Percentiles rank a stretch among this genome's conserved stretches.
Evolutionary conservation across 192 early-diverging fungal genomes (phyloP).

Genomic region (Coemansia reversa): DNA sequence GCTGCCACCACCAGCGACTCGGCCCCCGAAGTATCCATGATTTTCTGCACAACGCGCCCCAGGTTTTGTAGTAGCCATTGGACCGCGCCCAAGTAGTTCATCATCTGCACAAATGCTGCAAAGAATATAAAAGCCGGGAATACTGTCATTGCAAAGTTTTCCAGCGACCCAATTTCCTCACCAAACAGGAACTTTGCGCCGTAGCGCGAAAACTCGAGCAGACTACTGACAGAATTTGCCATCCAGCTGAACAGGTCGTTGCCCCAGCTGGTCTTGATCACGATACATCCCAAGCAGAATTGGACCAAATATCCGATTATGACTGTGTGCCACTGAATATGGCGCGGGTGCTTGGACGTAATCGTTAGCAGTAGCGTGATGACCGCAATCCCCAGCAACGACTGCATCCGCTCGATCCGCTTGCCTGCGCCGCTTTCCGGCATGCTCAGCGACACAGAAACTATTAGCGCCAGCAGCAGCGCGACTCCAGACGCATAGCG

Average conservation of each 20-base stretch:
- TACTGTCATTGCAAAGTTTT: constrained; percentile 66
- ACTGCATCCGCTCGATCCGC: constrained; percentile 72
- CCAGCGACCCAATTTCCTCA: constrained; percentile 38
- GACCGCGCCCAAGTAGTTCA: constrained; percentile 81
- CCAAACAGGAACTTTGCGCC: constrained; percentile 76
- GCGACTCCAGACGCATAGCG: constrained; percentile 55
- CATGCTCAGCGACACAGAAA: constrained; percentile 43
- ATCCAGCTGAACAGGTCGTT: constrained; percentile 72
- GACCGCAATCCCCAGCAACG: constrained; percentile 67
- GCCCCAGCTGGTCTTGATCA: constrained; percentile 71
- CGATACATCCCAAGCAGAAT: constrained; percentile 77
- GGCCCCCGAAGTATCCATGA: constrained; percentile 76
- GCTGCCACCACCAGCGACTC: constrained; percentile 83
- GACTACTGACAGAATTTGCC: constrained; percentile 55
- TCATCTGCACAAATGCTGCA: constrained; percentile 76
- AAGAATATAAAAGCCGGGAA: constrained; percentile 90
- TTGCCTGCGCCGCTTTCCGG: constrained; percentile 50
- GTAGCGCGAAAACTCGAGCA: constrained; percentile 66
- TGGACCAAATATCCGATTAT: constrained; percentile 68
- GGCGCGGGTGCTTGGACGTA: constrained; percentile 62
- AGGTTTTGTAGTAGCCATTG: constrained; percentile 74
- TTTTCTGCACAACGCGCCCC: constrained; percentile 61
- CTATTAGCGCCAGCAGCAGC: constrained; percentile 59
- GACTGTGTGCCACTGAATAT: constrained; percentile 76
- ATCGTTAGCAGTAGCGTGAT: constrained; percentile 52